phyloP scores from a whole-genome alignment of 371 early-diverging fungal genomes.

The Enteropsectra breve region DNA sequence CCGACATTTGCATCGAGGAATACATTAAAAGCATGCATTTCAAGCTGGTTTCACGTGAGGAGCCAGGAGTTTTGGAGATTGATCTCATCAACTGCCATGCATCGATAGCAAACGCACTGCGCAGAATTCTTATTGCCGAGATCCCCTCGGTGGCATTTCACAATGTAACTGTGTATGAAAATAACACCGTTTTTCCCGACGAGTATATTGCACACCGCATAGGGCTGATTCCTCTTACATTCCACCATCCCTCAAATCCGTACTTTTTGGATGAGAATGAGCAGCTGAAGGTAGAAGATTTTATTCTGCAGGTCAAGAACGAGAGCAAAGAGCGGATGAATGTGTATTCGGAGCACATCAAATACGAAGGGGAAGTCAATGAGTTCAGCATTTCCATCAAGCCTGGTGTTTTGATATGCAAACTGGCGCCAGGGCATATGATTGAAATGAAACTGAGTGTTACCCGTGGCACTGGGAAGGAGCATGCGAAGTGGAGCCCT shows the following conservation, averaged over 20 bases:
- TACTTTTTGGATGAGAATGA: conserved; percentile 66
- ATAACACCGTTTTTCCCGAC: conserved; percentile 88
- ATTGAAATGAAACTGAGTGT: conserved; percentile 76
- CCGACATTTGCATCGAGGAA: conserved; percentile 11
- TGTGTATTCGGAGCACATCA: conserved; percentile 71
- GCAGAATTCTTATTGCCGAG: conserved; percentile 87
- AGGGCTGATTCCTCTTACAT: conserved; percentile 81
- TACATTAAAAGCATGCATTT: conserved; percentile 20
- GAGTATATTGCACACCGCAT: conserved; percentile 93
- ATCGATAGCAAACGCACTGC: conserved; percentile 76
- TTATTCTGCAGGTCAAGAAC: conserved; percentile 64
- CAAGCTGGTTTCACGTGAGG: conserved; percentile 20
- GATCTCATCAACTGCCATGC: conserved; percentile 43
- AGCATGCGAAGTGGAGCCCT: conserved; percentile 96
- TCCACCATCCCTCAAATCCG: conserved; percentile 70
- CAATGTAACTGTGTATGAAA: conserved; percentile 80
- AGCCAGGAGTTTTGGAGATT: conserved; percentile 34
- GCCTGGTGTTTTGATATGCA: conserved; percentile 80
- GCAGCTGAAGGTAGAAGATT: conserved; percentile 71
- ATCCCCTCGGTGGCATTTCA: conserved; percentile 98
- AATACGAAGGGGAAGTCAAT: conserved; percentile 76
- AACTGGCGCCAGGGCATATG: conserved; percentile 83
- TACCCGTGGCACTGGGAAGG: conserved; percentile 79
- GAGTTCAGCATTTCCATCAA: conserved; percentile 71
- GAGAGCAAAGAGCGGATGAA: conserved; percentile 29